phyloP scores from a whole-genome alignment of 139 green algal genomes.

The Chlamydomonas eustigma region DNA sequence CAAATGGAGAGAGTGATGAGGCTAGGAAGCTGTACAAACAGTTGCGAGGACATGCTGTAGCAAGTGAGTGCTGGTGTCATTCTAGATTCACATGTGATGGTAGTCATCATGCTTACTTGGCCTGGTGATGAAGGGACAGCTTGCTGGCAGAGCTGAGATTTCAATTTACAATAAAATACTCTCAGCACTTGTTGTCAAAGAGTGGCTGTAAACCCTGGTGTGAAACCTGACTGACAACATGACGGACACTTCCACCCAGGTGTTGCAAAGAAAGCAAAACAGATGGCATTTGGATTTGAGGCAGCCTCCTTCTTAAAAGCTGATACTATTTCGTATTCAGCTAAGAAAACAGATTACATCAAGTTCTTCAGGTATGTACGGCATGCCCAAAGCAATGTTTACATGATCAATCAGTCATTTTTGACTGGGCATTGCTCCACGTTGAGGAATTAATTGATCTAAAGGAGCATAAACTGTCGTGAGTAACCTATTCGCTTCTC shows the following conservation, averaged over 20 bases:
- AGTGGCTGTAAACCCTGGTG: no score
- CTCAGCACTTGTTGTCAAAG: no score
- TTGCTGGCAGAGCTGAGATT: background rate
- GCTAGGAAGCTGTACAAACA: slow-evolving; percentile 30
- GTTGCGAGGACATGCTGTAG: slow-evolving; percentile 10
- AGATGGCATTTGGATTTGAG: slow-evolving; percentile 15
- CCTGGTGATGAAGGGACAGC: no score
- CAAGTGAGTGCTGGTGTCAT: slow-evolving; percentile 15
- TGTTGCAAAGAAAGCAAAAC: slow-evolving; percentile 9
- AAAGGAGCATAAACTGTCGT: no score
- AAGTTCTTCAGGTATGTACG: slow-evolving; percentile 10
- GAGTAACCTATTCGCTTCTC: no score
- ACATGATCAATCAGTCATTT: no score
- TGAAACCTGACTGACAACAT: no score
- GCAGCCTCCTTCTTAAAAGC: slow-evolving; percentile 12
- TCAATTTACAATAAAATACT: background rate
- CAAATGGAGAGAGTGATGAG: slow-evolving; percentile 13
- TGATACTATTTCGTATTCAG: background rate
- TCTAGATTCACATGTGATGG: no score
- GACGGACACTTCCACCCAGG: background rate
- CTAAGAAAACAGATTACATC: slow-evolving; percentile 11
- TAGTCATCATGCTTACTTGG: no score
- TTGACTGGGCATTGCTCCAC: no score
- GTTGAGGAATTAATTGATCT: no score
- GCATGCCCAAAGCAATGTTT: no score